A percentile compares a stretch with the other conserved stretches of the same genome.
These are phyloP conservation scores for Colletotrichum sublineola DNA, from an alignment of 2,329 filamentous ascomycete genomes.

Conservation along the genomic window DNA sequence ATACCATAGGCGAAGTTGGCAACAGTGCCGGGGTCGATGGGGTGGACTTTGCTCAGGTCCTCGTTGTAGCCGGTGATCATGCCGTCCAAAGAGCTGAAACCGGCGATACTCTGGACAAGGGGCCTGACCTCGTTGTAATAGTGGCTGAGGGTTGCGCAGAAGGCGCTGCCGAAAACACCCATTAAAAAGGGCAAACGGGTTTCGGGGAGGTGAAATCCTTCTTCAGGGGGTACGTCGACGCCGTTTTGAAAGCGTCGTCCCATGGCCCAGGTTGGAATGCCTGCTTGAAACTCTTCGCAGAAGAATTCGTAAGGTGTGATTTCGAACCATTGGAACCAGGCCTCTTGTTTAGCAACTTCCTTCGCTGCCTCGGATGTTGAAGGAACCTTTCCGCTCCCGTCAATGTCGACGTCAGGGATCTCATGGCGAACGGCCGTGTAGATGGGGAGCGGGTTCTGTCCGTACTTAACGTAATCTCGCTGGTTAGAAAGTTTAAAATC, in stretches of 20 bases:
- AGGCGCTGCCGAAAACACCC: conserved; percentile 96
- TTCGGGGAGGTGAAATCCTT: conserved; percentile 82
- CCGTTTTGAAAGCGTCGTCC: conserved; percentile 86
- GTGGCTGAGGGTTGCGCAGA: conserved; percentile 94
- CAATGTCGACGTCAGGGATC: conserved; percentile 76
- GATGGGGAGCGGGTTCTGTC: conserved; percentile 89
- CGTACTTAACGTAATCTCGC: conserved; percentile 78
- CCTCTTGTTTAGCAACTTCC: conserved; percentile 70
- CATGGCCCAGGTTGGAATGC: conserved; percentile 94
- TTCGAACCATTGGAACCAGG: conserved; percentile 99
- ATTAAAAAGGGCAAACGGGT: conserved; percentile 85
- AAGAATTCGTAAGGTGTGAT: conserved; percentile 96
- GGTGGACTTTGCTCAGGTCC: conserved; percentile 91
- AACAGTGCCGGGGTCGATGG: conserved; percentile 90
- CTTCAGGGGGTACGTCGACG: conserved; percentile 72
- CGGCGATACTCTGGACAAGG: conserved; percentile 78
- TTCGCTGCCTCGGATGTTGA: conserved; percentile 63
- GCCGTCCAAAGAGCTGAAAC: conserved; percentile 82
- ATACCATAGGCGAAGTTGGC: conserved; percentile 92
- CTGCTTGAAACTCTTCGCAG: conserved; percentile 90
- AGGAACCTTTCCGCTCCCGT: conserved; percentile 51
- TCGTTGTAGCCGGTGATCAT: conserved; percentile 83
- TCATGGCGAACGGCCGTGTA: conserved; percentile 97
- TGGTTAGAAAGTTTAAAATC: conserved; percentile 96
- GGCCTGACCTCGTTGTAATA: conserved; percentile 97